Percentiles rank a stretch among this genome's conserved stretches.
These are phyloP conservation scores for Jaltomata sinuosa DNA, from an alignment of 257 asterid genomes.

Conservation along the genomic window DNA sequence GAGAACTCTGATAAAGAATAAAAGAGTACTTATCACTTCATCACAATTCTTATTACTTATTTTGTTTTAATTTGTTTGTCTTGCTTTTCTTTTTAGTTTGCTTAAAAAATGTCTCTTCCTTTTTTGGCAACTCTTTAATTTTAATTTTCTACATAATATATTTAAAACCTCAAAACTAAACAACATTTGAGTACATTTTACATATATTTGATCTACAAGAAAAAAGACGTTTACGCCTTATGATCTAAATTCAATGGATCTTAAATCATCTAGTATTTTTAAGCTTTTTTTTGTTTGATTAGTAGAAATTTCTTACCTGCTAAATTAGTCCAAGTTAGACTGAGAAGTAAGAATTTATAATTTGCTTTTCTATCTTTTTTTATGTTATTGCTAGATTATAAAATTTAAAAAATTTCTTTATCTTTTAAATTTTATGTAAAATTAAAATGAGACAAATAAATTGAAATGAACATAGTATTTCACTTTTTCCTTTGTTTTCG, in stretches of 20 bases:
- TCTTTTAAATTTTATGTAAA: neutral
- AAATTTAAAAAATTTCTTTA: neutral
- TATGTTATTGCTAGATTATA: too few species aligned
- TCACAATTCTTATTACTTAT: neutral
- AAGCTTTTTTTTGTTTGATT: too few species aligned
- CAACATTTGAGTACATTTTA: neutral
- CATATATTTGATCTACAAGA: neutral
- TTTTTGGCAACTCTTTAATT: neutral
- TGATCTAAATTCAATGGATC: too few species aligned
- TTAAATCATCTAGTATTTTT: too few species aligned
- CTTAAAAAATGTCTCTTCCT: neutral
- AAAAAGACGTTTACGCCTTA: too few species aligned
- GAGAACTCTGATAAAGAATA: neutral
- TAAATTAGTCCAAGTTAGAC: too few species aligned
- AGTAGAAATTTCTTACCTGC: too few species aligned
- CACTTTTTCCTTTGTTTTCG: too few species aligned
- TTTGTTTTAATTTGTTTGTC: neutral
- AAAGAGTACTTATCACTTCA: neutral
- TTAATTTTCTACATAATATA: too few species aligned
- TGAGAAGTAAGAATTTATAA: too few species aligned
- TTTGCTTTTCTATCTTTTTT: too few species aligned
- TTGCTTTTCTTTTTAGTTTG: neutral
- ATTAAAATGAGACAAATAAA: fast-evolving
- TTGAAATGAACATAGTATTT: neutral
- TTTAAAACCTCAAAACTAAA: neutral